Base-by-base conservation (phyloP, 2,329 filamentous ascomycete genomes). In the Microdochium nivale region DNA sequence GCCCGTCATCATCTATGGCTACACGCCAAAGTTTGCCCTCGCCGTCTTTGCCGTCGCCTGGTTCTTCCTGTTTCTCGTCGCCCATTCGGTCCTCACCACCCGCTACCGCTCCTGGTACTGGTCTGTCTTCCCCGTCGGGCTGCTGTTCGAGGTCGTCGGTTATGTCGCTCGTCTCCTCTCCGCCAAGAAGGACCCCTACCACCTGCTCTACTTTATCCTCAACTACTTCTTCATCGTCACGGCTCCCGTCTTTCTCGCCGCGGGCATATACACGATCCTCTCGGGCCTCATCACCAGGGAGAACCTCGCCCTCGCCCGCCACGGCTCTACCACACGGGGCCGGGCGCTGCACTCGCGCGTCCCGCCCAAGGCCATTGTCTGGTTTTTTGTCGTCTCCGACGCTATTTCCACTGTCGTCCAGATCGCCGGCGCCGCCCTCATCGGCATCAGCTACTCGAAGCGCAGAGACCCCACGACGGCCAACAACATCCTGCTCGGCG, bases 171-270 rank as follows among this genome's bases (percentile, higher is more conserved):
- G 76, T 9, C 65, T 67, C 2, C 68, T 78, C n/a, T 75, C 72
- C 1, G 68, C 73, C 25, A 69, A 72, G 55, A 65, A 71, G 46
- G 69, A 80, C 54, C 78, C 78, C 0, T 81, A 80, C 61, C 67
- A 73, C 54, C 68, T 80, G 16, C 64, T 74, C 35, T 81, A 73
- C 67, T 82, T 81, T 56, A 76, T 82, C 37, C 64, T 79, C 47
- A 77, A 80, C 59, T 81, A 81, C 67, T 82, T 82, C 68, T 79
- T 79, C 68, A 79, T 82, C 61, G 78, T 82, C 54, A 75, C 76
- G 0, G 78, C 78, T 0, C 79, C 79, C 1, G 79, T 82, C 35
- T 78, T 81, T 58, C 73, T 81, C 62, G 71, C 75, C 16, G 79
- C 79, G 0, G 71, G 72, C 0, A 75, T 81, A 49, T 82, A 81